These are phyloP conservation scores for Oidiodendron maius DNA, from an alignment of 495 filamentous ascomycete species.

Conservation along the genomic window DNA sequence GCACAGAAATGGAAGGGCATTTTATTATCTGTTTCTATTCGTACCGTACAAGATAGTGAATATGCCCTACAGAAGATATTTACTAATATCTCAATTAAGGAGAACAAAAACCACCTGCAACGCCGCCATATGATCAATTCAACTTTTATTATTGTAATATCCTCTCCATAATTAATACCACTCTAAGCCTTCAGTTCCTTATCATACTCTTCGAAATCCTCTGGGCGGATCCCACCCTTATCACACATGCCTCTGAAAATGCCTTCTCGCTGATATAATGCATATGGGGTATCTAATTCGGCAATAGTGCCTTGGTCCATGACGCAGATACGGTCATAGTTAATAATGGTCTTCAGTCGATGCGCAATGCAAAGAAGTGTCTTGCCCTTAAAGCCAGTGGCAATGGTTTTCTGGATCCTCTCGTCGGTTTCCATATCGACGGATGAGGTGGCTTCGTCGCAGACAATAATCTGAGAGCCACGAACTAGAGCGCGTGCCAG, in stretches of 20 bases:
- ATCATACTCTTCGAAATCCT: conserved; percentile 51
- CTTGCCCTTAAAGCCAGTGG: conserved; percentile 77
- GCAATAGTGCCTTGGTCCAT: conserved; percentile 87
- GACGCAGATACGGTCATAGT: conserved; percentile 93
- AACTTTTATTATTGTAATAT: no score
- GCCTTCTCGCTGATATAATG: conserved; percentile 59
- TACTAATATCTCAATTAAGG: no score
- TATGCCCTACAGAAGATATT: no score
- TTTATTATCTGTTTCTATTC: no score
- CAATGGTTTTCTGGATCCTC: conserved; percentile 91
- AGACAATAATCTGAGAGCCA: conserved; percentile 84
- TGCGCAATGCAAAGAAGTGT: conserved; percentile 96
- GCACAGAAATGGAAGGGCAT: no score
- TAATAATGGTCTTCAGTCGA: conserved; percentile 80
- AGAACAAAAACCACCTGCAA: no score
- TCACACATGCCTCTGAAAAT: conserved; percentile 94
- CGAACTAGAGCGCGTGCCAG: conserved; percentile 85
- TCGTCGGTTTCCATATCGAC: conserved; percentile 96
- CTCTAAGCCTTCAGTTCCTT: background rate
- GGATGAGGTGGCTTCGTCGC: conserved; percentile 88
- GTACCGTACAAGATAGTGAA: no score
- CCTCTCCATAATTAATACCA: background rate
- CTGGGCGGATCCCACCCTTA: conserved; percentile 69
- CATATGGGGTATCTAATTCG: conserved; percentile 72
- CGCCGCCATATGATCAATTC: no score